Conservation (phyloP, 257 asterid genomes). For the Scutellaria minor region DNA sequence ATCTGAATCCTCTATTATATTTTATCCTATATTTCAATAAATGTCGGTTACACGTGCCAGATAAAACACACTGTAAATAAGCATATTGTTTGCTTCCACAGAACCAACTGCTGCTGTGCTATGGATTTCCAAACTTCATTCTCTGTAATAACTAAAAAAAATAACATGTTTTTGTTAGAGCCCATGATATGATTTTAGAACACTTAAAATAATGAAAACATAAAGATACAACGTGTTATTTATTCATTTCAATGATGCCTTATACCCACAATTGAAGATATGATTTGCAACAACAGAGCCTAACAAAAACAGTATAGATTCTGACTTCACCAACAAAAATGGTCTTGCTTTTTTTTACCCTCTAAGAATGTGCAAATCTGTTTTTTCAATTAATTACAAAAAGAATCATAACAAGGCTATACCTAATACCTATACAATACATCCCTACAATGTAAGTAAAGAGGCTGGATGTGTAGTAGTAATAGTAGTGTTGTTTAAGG, state of each 20-base stretch:
- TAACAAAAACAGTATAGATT: background rate
- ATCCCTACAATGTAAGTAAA: conserved; percentile 36
- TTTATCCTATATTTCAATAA: too few relatives aligned
- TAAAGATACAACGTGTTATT: background rate
- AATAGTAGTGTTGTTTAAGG: conserved; percentile 25
- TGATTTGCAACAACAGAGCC: background rate
- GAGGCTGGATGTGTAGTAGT: conserved; percentile 28
- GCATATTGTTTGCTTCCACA: too few relatives aligned
- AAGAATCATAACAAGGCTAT: conserved; percentile 41
- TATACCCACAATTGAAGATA: conserved; percentile 4
- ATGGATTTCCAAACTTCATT: too few relatives aligned
- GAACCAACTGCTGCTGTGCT: too few relatives aligned
- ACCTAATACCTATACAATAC: conserved; percentile 12
- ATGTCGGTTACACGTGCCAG: too few relatives aligned
- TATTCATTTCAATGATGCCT: conserved; percentile 16
- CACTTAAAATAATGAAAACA: background rate
- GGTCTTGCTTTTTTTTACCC: background rate
- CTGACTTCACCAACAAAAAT: conserved; percentile 35
- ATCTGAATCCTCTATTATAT: too few relatives aligned
- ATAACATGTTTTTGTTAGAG: too few relatives aligned
- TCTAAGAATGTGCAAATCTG: conserved; percentile 20
- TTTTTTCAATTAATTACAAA: conserved; percentile 39
- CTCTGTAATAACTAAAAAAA: too few relatives aligned
- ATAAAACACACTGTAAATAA: too few relatives aligned
- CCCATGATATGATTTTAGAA: too few relatives aligned